Conservation (phyloP, 306 rosid genomes). For the Sicyos baderoa region DNA sequence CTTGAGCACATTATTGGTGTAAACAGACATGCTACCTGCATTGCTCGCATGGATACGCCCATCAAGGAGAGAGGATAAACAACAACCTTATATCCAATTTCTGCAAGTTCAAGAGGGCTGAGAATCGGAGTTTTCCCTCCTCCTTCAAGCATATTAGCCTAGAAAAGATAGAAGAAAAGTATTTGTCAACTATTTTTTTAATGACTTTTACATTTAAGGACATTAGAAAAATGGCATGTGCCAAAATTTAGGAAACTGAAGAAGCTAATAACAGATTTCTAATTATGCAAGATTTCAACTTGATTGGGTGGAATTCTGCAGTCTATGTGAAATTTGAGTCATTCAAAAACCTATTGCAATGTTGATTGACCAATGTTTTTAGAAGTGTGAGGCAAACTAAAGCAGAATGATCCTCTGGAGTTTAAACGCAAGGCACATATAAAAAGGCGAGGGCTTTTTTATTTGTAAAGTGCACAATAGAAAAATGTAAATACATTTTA, state of each 20-base stretch:
- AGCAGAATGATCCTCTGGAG: neutral
- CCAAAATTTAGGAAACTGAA: neutral
- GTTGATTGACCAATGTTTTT: neutral
- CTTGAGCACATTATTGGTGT: neutral
- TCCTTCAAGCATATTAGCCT: conserved; percentile 98
- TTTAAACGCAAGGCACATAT: neutral
- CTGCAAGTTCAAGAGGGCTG: conserved; percentile 66
- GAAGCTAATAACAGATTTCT: neutral
- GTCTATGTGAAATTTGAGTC: neutral
- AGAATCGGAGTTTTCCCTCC: conserved; percentile 92
- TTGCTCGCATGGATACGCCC: conserved; percentile 83
- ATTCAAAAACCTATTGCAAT: neutral
- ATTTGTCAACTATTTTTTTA: neutral
- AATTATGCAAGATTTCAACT: neutral
- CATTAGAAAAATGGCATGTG: neutral
- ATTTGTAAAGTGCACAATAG: neutral
- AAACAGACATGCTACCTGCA: conserved; percentile 48
- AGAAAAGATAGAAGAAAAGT: neutral
- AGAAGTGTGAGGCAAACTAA: neutral
- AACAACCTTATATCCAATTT: conserved; percentile 67
- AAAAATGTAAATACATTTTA: neutral
- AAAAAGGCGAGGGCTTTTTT: neutral
- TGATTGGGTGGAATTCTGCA: neutral
- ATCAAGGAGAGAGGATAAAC: conserved; percentile 81
- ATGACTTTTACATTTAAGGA: neutral